Evolutionary conservation across 495 filamentous ascomycete genomes (phyloP).

Genomic region (Penicillium soppii): DNA sequence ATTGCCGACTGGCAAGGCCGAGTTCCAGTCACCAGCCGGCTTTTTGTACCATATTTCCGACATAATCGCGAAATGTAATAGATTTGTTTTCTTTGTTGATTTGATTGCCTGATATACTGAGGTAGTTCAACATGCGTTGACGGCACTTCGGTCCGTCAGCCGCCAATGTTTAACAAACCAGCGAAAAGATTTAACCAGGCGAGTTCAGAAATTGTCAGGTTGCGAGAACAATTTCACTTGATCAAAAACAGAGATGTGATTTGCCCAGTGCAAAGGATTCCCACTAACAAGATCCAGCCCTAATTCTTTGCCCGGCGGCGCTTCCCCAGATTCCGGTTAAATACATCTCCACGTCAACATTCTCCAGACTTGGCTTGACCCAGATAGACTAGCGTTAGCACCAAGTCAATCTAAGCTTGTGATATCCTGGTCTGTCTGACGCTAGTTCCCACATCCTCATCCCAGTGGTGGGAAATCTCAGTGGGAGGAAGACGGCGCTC

Average conservation of each 20-base stretch:
- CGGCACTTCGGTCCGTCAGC: slow-evolving; percentile 6
- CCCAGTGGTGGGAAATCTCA: slow-evolving; percentile 22
- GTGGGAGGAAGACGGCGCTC: background rate
- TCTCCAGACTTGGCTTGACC: slow-evolving; percentile 1
- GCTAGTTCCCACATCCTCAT: slow-evolving; percentile 9
- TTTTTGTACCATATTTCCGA: slow-evolving; percentile 35
- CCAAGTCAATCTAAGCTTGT: background rate
- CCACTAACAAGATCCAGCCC: background rate
- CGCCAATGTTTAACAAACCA: background rate
- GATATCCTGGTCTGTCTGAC: background rate
- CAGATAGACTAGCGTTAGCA: background rate
- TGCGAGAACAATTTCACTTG: too few relatives aligned
- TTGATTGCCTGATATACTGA: background rate
- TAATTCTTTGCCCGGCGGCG: background rate
- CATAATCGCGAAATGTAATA: slow-evolving; percentile 11
- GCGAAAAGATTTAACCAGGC: background rate
- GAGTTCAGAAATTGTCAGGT: background rate
- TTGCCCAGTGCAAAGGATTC: background rate
- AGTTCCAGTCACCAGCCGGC: slow-evolving; percentile 21
- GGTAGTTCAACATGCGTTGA: too few relatives aligned
- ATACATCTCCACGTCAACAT: too few relatives aligned
- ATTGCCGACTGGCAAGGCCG: slow-evolving; percentile 49
- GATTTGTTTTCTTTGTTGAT: background rate
- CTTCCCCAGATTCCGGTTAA: slow-evolving; percentile 7
- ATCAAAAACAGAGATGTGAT: background rate